phyloP scores from a whole-genome alignment of 2,329 filamentous ascomycete species.

The Exophiala xenobiotica region DNA sequence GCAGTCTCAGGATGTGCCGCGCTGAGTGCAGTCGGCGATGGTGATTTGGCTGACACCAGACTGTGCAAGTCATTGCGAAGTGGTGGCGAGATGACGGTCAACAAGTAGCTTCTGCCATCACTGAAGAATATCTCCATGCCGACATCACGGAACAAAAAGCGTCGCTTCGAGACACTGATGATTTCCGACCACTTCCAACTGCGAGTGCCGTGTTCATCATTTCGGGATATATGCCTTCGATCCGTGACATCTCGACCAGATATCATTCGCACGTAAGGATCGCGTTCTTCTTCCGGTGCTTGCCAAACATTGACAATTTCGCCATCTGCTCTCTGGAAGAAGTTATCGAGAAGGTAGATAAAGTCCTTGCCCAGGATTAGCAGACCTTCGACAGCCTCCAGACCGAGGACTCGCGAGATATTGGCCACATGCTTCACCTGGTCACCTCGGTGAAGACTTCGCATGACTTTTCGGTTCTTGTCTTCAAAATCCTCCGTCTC shows the following conservation, averaged over 20 bases:
- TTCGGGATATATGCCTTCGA: constrained; percentile 47
- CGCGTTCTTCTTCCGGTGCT: constrained; percentile 85
- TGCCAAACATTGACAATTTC: constrained; percentile 98
- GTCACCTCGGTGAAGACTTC: constrained; percentile 84
- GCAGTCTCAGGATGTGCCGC: constrained; percentile 79
- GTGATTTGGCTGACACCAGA: constrained; percentile 74
- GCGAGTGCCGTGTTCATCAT: constrained; percentile 74
- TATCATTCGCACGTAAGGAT: constrained; percentile 93
- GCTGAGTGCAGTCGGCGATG: constrained; percentile 57
- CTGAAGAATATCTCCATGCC: constrained; percentile 97
- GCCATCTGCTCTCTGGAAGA: constrained; percentile 90
- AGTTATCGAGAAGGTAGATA: constrained; percentile 92
- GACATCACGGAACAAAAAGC: constrained; percentile 93
- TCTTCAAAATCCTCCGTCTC: constrained; percentile 87
- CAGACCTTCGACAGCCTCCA: constrained; percentile 91
- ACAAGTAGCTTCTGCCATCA: constrained; percentile 88
- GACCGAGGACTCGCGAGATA: constrained; percentile 86
- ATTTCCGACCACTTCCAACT: constrained; percentile 94
- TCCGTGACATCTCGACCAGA: constrained; percentile 69
- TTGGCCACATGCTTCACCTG: constrained; percentile 93
- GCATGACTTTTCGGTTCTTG: constrained; percentile 97
- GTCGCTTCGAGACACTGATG: constrained; percentile 90
- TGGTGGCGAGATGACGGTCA: constrained; percentile 75
- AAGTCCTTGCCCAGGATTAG: constrained; percentile 89
- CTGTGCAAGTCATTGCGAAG: constrained; percentile 77